Conservation (phyloP, 768 basidiomycete species). For the Tulasnella sp. region DNA sequence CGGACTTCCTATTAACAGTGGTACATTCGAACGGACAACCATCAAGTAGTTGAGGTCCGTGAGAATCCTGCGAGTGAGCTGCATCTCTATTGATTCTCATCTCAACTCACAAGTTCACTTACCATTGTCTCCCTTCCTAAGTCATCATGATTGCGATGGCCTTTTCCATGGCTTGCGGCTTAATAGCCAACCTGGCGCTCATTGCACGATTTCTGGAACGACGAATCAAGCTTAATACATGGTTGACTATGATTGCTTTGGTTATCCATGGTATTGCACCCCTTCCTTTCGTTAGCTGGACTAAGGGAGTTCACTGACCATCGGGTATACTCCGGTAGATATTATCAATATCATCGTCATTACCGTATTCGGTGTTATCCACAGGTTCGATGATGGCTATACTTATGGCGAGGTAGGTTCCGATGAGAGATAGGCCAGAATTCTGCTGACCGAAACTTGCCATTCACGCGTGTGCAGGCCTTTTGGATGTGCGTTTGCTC, state of each 20-base stretch:
- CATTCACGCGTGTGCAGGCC: constrained; percentile 40
- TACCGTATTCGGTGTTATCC: constrained; percentile 58
- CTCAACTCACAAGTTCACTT: background rate
- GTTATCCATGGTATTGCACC: constrained; percentile 59
- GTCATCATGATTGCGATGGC: constrained; percentile 59
- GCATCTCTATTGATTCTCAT: background rate
- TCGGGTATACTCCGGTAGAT: constrained; percentile 54
- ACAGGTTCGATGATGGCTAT: constrained; percentile 61
- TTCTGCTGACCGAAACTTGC: background rate
- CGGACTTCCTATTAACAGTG: constrained; percentile 30
- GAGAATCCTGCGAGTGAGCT: constrained; percentile 47
- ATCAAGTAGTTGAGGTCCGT: constrained; percentile 47
- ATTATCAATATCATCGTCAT: constrained; percentile 61
- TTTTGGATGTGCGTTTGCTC: constrained; percentile 77
- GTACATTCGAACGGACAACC: constrained; percentile 50
- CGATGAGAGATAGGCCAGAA: background rate
- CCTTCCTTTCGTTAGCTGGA: no score
- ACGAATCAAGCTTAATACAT: constrained; percentile 57
- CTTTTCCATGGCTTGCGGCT: constrained; percentile 62
- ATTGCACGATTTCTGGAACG: constrained; percentile 70
- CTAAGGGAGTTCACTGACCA: constrained; percentile 9
- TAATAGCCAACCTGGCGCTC: constrained; percentile 65
- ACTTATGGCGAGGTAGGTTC: constrained; percentile 50
- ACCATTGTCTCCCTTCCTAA: background rate
- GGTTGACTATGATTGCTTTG: constrained; percentile 60